Conservation (phyloP, 1,284 basidiomycete genomes). For the Thelephora terrestris region DNA sequence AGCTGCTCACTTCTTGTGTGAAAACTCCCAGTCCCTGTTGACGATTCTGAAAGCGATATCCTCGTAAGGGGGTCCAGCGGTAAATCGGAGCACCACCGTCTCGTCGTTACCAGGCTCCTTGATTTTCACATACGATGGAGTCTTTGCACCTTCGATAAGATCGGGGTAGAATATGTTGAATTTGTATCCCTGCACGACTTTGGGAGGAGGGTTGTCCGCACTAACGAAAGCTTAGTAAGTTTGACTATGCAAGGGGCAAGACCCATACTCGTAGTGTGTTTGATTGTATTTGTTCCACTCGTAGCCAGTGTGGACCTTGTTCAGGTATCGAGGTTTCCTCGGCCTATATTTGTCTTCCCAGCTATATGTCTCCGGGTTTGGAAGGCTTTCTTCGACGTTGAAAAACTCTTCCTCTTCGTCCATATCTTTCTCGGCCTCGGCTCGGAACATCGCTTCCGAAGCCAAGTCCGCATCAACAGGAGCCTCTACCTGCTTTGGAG, state of each 20-base stretch:
- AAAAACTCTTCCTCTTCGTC: conserved; percentile 95
- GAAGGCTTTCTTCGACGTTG: conserved; percentile 81
- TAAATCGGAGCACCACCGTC: conserved; percentile 89
- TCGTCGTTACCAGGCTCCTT: conserved; percentile 91
- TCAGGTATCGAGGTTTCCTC: conserved; percentile 98
- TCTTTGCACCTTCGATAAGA: conserved; percentile 93
- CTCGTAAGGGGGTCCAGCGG: conserved; percentile 96
- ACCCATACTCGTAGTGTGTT: conserved; percentile 90
- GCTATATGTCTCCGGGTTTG: conserved; percentile 78
- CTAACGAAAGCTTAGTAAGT: conserved; percentile 27
- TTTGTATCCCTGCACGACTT: conserved; percentile 99
- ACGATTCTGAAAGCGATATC: conserved; percentile 99
- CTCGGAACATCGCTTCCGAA: conserved; percentile 77
- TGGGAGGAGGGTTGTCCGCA: conserved; percentile 93
- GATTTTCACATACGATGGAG: conserved; percentile 91
- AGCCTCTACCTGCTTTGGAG: conserved; percentile 37
- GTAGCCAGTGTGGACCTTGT: conserved; percentile 99
- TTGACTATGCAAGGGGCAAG: conserved; percentile 1
- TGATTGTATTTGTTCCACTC: conserved; percentile 99
- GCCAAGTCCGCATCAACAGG: conserved; percentile 69
- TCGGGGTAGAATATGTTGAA: conserved; percentile 96
- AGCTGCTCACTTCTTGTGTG: conserved; percentile 72
- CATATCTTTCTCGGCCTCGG: conserved; percentile 83
- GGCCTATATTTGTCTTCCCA: conserved; percentile 99
- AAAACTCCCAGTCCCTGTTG: conserved; percentile 96